Base-by-base conservation (phyloP, 306 rosid genomes). In the Pachyrhizus erosus region DNA sequence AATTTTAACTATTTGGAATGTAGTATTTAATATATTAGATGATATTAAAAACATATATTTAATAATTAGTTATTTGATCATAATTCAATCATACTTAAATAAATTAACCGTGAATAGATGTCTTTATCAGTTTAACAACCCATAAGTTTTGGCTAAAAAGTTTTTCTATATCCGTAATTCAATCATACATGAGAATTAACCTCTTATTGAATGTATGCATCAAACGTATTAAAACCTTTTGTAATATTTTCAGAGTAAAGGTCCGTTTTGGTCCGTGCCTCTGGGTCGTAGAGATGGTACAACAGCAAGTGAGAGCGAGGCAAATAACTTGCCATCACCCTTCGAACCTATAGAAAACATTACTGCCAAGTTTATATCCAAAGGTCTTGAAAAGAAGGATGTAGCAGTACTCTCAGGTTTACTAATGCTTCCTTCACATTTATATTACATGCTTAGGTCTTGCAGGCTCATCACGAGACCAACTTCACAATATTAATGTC, bases 271-370 rank as follows among this genome's bases (percentile, higher is more conserved):
- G 98, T 4, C 43, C 5, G 85, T 89, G 11, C 93, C 93, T 26
- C 81, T 96, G 33, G 98, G 98, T 54, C 97, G 97, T 5, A 86
- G 92, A 82, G 98, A 96, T 81, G 91, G 93, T 65, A 96, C 87
- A 61, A 92, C 92, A 12, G 92, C 96, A 0, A 91, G 82, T 37
- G 82, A 84, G 77, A 80, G 80, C 61, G 98, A 84, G 31, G 98
- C 92, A 57, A 84, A 87, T 65, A 84, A 88, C 20, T 76, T 92
- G 84, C 97, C 98, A 70, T 89, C 96, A 78, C 99, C 99, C 3
- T 85, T 96, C 75, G 97, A 96, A 58, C 83, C 96, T 40, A 21
- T 92, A 9, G 87, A 89, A 42, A 87, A 89, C 72, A 91, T 96
- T 70, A 90, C 89, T 1, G 79, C 89, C 46, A 96, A 92, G 70